These are phyloP conservation scores for Colletotrichum zoysiae DNA, from an alignment of 2,329 filamentous ascomycete genomes.

Conservation along the genomic window DNA sequence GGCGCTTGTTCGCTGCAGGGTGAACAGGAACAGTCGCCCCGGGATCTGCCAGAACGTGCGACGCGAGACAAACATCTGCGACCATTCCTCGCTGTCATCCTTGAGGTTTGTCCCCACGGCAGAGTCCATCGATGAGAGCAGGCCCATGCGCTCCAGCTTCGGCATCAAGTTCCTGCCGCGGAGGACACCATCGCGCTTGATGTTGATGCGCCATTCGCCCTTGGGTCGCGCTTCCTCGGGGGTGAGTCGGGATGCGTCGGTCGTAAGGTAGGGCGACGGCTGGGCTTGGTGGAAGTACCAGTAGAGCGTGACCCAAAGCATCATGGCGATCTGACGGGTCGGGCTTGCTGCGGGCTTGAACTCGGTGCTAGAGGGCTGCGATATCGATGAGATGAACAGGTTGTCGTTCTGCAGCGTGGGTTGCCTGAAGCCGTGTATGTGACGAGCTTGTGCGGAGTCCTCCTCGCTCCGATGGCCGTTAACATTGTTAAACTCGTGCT, in stretches of 20 bases:
- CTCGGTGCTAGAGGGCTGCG: constrained; percentile 82
- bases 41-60: constrained; percentile 94
- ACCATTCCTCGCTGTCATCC: constrained; percentile 76
- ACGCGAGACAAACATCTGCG: constrained; percentile 83
- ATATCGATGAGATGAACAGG: constrained; percentile 92
- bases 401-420: constrained; percentile 85
- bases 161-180: constrained; percentile 85
- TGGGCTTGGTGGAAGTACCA: constrained; percentile 96
- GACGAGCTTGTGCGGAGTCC: constrained; percentile 47
- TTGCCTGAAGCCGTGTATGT: constrained; percentile 74
- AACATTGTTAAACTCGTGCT: constrained; percentile 41
- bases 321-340: constrained; percentile 93
- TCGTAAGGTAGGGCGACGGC: constrained; percentile 74
- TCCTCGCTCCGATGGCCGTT: constrained; percentile 51
- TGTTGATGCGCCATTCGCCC: constrained; percentile 87
- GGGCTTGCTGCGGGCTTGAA: constrained; percentile 85
- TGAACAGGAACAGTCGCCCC: constrained; percentile 88
- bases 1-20: constrained; percentile 71
- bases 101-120: constrained; percentile 76
- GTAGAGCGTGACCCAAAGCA: constrained; percentile 93
- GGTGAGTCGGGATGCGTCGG: constrained; percentile 73
- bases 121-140: constrained; percentile 82
- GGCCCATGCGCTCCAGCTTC: constrained; percentile 93
- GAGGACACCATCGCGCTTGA: constrained; percentile 90
- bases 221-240: constrained; percentile 78